Percentiles rank a stretch among this genome's conserved stretches.
These are phyloP conservation scores for Solanum chiquidenum DNA, from an alignment of 257 asterid species.

Conservation along the genomic window DNA sequence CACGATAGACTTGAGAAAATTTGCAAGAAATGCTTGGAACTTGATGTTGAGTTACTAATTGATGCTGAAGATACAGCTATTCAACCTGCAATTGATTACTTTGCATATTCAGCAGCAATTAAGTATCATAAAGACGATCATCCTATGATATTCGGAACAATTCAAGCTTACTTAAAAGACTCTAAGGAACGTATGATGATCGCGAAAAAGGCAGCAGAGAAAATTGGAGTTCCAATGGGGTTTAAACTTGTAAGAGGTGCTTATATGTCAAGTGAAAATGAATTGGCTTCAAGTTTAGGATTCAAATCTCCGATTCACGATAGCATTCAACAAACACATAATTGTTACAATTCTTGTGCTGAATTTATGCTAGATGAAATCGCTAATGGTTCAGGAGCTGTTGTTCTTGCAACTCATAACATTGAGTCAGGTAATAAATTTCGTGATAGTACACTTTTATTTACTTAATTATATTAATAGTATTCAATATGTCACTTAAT, in stretches of 20 bases:
- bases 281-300: slow-evolving; percentile 25
- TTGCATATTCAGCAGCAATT: slow-evolving; percentile 49
- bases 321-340: slow-evolving; percentile 41
- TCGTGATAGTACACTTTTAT: background rate
- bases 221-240: slow-evolving; percentile 44
- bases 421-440: slow-evolving; percentile 55
- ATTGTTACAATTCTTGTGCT: slow-evolving; percentile 44
- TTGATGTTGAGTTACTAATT: slow-evolving; percentile 39
- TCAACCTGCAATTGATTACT: slow-evolving; percentile 80
- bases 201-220: slow-evolving; percentile 48
- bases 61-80: slow-evolving; percentile 76
- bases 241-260: slow-evolving; percentile 85
- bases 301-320: slow-evolving; percentile 52
- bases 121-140: slow-evolving; percentile 21
- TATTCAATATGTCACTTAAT: background rate
- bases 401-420: slow-evolving; percentile 87
- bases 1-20: slow-evolving; percentile 37
- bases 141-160: slow-evolving; percentile 59
- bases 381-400: slow-evolving; percentile 41
- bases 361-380: slow-evolving; percentile 44
- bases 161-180: slow-evolving; percentile 67
- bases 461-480: background rate
- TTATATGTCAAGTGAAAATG: slow-evolving; percentile 50
- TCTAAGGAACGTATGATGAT: slow-evolving; percentile 39
- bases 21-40: slow-evolving; percentile 28